These are phyloP conservation scores for Ceratocystiopsis minuta DNA, from an alignment of 2,329 filamentous ascomycete genomes.

Conservation along the genomic window DNA sequence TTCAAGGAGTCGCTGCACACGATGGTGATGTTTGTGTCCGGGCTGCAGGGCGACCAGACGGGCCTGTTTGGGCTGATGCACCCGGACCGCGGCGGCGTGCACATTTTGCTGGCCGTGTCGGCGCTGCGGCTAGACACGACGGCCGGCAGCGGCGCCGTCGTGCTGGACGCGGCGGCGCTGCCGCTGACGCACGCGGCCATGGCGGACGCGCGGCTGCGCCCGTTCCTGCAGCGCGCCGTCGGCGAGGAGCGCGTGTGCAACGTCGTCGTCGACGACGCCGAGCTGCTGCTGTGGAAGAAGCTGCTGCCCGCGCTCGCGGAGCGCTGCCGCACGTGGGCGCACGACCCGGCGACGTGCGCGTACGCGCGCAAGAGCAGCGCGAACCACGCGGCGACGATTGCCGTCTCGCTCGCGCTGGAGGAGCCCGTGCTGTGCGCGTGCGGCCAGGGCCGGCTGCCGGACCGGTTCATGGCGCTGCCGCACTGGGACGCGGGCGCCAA, in stretches of 20 bases:
- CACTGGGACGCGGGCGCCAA: conserved; percentile 23
- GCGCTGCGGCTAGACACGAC: conserved; percentile 23
- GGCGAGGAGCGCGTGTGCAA: conserved; percentile 12
- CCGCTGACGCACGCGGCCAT: conserved; percentile 22
- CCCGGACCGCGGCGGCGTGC: conserved; percentile 19
- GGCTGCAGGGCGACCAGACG: conserved; percentile 26
- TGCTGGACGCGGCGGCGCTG: conserved; percentile 29
- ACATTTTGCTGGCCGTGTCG: conserved; percentile 24
- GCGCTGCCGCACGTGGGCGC: conserved; percentile 30
- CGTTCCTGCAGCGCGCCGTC: conserved; percentile 22
- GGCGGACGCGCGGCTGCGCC: conserved; percentile 13
- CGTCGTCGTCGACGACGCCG: conserved; percentile 30
- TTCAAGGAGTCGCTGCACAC: conserved; percentile 31
- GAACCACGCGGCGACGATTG: conserved; percentile 17
- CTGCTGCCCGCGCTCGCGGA: conserved; percentile 26
- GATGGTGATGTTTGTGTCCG: conserved; percentile 27
- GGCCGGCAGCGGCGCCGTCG: conserved; percentile 21
- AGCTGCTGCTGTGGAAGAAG: conserved; percentile 33
- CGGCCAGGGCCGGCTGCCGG: conserved; percentile 24
- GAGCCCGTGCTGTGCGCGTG: conserved; percentile 26
- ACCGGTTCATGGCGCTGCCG: conserved; percentile 21
- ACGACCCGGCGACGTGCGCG: conserved; percentile 22
- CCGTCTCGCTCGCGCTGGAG: conserved; percentile 20
- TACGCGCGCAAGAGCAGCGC: conserved; percentile 17
- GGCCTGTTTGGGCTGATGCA: conserved; percentile 25